These are phyloP conservation scores for Ceratocystis ficicola DNA, from an alignment of 2,329 filamentous ascomycete genomes.

Conservation along the genomic window DNA sequence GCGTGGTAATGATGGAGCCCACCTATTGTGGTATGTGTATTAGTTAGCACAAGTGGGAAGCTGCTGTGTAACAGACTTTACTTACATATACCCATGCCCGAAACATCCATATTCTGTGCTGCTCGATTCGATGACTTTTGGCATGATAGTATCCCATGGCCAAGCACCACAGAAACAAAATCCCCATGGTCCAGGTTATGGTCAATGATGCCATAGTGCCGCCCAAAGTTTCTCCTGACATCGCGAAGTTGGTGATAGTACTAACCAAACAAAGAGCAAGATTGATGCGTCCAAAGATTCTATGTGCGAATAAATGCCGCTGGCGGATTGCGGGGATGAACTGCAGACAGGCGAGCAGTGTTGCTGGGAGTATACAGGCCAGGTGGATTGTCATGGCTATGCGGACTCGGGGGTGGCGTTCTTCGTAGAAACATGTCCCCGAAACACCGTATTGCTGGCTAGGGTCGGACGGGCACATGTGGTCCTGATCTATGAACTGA, in stretches of 20 bases:
- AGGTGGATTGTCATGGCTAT: constrained; percentile 7
- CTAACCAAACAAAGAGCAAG: background rate
- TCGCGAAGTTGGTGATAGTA: constrained; percentile 2
- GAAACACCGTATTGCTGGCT: constrained; percentile 7
- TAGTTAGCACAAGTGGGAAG: background rate
- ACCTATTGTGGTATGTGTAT: background rate
- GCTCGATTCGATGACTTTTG: constrained; percentile 3
- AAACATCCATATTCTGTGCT: constrained; percentile 16
- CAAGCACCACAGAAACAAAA: background rate
- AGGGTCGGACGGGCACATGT: constrained; percentile 4
- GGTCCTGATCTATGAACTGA: constrained; percentile 11
- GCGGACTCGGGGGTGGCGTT: constrained; percentile 3
- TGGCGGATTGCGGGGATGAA: constrained; percentile 17
- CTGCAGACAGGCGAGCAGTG: constrained; percentile 13
- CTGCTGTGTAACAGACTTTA: background rate
- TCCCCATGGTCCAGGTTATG: constrained; percentile 9
- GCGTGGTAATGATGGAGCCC: constrained; percentile 2
- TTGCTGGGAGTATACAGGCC: constrained; percentile 12
- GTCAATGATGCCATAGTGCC: constrained; percentile 4
- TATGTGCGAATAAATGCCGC: background rate
- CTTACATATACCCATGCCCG: constrained; percentile 18
- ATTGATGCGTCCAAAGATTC: background rate
- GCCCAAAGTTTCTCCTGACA: constrained; percentile 10
- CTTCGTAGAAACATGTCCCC: constrained; percentile 16
- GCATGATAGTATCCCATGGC: constrained; percentile 1